Evolutionary conservation across 805 yeast species (phyloP), one percentile per base, ranked within the genome.

Genomic region (Kodamaea sagamina): DNA sequence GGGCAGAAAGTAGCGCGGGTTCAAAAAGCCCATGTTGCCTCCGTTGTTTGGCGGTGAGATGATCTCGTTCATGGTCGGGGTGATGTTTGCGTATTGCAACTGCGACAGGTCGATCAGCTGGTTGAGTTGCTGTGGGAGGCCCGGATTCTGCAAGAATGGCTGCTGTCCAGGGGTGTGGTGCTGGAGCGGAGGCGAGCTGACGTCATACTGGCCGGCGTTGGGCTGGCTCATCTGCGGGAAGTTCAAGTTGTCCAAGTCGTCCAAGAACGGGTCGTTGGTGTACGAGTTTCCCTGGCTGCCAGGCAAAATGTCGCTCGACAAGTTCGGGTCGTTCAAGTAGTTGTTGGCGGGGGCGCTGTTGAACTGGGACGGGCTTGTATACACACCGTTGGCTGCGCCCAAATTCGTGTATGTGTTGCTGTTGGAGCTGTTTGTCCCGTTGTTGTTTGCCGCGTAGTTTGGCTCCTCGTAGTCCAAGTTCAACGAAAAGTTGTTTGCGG

Each of bases 1-100:
- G 3, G 76, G 76, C 4, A 73, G 67, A 40, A 71, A 71, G 49
- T 69, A 71, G 45, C 67, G 72, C 4, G 72, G 59, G 28, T 65
- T 63, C 19, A 63, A 46, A 36, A 67, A 67, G 21, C 36, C 31
- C 26, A 27, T 19, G 39, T 53, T 49, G n/a, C n/a, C n/a, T n/a
- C n/a, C n/a, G 42, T 48, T 48, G 44, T 45, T 47, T 21, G 50
- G 54, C 1, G 75, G 75, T 3, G 71, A 66, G 32, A 69, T 61
- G 28, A 69, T 47, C 47, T 63, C 72, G 46, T 70, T 73, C 36
- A 70, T 51, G 48, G 61, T 65, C 18, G 66, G 46, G 8, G 54
- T 48, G 26, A 21, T 8, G 24, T 21, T 21, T n/a, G n/a, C n/a
- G 45, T 46, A 18, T 45, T 42, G 24, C 24, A 13, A 29, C 18